Percentiles rank a stretch among this genome's conserved stretches.
phyloP scores from a whole-genome alignment of 129 eudicot species.

The Helianthus tuberosus region DNA sequence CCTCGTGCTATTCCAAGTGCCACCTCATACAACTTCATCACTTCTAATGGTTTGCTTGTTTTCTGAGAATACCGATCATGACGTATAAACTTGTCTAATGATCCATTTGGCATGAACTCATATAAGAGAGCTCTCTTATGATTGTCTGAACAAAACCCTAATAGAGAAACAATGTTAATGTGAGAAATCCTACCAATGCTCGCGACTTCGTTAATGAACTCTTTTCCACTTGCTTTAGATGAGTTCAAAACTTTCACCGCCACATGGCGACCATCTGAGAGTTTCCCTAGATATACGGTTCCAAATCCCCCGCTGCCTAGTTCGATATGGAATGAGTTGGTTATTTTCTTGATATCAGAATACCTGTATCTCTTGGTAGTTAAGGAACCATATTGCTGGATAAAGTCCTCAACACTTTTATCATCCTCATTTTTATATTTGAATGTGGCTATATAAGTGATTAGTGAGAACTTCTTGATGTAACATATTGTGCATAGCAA shows the following conservation, averaged over 20 bases:
- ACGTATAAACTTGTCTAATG: slow-evolving; percentile 1
- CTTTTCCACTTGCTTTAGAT: slow-evolving; percentile 6
- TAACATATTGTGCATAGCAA: neutral
- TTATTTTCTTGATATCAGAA: neutral
- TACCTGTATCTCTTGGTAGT: slow-evolving; percentile 3
- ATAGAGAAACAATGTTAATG: neutral
- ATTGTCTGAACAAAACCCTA: slow-evolving; percentile 13
- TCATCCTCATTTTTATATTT: neutral
- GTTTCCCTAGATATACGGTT: neutral
- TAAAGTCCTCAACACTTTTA: slow-evolving; percentile 8
- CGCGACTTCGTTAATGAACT: slow-evolving; percentile 6
- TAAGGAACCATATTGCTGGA: slow-evolving; percentile 15
- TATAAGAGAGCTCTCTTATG: neutral
- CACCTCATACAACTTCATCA: slow-evolving; percentile 4
- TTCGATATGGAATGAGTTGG: neutral
- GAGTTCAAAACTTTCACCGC: slow-evolving; percentile 2
- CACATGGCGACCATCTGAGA: neutral
- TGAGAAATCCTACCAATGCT: slow-evolving; percentile 12
- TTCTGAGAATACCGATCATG: neutral
- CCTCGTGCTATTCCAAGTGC: slow-evolving; percentile 4
- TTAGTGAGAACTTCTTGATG: neutral
- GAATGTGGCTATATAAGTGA: neutral
- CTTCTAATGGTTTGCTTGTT: neutral
- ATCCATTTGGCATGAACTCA: slow-evolving; percentile 14
- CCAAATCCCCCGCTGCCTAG: slow-evolving; percentile 1